Conservation (phyloP, 768 basidiomycete species). For the Leccinum variicolor region DNA sequence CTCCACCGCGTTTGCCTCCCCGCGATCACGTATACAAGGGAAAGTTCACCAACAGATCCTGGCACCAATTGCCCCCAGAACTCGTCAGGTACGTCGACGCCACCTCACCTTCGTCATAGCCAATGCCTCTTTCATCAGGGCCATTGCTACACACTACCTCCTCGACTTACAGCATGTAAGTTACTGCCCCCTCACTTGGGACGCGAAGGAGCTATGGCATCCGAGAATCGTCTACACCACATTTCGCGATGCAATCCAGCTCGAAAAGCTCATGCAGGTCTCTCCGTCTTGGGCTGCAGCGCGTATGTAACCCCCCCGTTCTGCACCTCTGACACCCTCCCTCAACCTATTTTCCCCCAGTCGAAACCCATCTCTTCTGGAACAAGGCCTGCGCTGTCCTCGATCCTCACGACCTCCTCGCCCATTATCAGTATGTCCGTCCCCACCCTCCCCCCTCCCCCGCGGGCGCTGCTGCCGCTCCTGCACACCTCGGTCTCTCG, state of each 20-base stretch:
- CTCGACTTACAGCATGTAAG: slow-evolving; percentile 40
- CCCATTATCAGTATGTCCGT: slow-evolving; percentile 45
- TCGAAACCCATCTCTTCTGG: slow-evolving; percentile 72
- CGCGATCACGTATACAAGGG: slow-evolving; percentile 49
- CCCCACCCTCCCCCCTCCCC: slow-evolving; percentile 32
- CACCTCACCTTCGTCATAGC: slow-evolving; percentile 22
- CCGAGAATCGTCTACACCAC: slow-evolving; percentile 58
- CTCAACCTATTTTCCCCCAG: slow-evolving; percentile 33
- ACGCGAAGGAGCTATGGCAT: slow-evolving; percentile 54
- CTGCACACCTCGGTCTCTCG: slow-evolving; percentile 30
- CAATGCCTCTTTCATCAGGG: slow-evolving; percentile 10
- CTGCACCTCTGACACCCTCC: neutral
- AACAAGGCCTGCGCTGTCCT: slow-evolving; percentile 56
- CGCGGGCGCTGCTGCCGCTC: slow-evolving; percentile 30
- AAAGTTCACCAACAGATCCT: slow-evolving; percentile 53
- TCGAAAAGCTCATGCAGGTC: slow-evolving; percentile 62
- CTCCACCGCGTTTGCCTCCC: slow-evolving; percentile 18
- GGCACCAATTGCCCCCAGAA: slow-evolving; percentile 60
- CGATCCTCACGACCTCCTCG: slow-evolving; percentile 59
- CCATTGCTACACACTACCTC: slow-evolving; percentile 49
- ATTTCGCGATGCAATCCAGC: slow-evolving; percentile 57
- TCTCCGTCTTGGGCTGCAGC: slow-evolving; percentile 59
- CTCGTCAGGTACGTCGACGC: slow-evolving; percentile 50
- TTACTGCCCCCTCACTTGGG: slow-evolving; percentile 49
- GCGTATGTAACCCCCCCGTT: slow-evolving; percentile 40